Base-by-base conservation (phyloP, 2,329 filamentous ascomycete species). In the Aspergillus cejpii region DNA sequence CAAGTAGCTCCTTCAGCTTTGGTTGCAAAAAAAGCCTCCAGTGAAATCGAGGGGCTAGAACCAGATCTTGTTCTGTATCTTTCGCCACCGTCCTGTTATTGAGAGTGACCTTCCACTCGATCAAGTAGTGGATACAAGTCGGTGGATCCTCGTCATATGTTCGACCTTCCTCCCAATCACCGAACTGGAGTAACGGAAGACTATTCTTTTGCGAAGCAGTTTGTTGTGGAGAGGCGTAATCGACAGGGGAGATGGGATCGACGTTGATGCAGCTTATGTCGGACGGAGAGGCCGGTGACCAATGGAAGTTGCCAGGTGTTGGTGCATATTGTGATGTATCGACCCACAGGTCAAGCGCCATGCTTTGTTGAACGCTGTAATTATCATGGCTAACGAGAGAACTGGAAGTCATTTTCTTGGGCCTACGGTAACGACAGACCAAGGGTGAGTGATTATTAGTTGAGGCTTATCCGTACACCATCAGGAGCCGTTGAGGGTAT, bases 51-150 rank as follows among this genome's bases (percentile, higher is more conserved):
- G 45, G 45, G 19, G 48, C 41, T 20, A 50, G 20, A 37, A 50
- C 45, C 36, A 50, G 24, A 33, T 50, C 42, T 43, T 23, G 41
- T 34, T 50, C 41, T 24, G 45, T 50, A 39, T 48, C 42, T 38
- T 45, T 50, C 19, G 15, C 24, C 29, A 46, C 34, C 2, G 29
- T 31, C 27, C 28, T 27, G 21, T 45, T 47, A 43, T 51, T 49
- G 21, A 48, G 8, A 17, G 36, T 49, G 20, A 47, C 57, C 45
- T 37, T 63, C 60, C 43, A 67, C 14, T 15, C 64, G 62, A 5
- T 36, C 5, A 19, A 44, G 20, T 44, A 44, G 28, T 44, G 43
- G 28, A 44, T 17, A 37, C 23, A 44, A 27, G 8, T 36, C 11
- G 43, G 43, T 27, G 43, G 37, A 28, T 40, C 27, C 29, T 39